A percentile compares a stretch with the other conserved stretches of the same genome.
phyloP scores from a whole-genome alignment of 192 early-diverging fungal species.

The Paraglomus brasilianum region DNA sequence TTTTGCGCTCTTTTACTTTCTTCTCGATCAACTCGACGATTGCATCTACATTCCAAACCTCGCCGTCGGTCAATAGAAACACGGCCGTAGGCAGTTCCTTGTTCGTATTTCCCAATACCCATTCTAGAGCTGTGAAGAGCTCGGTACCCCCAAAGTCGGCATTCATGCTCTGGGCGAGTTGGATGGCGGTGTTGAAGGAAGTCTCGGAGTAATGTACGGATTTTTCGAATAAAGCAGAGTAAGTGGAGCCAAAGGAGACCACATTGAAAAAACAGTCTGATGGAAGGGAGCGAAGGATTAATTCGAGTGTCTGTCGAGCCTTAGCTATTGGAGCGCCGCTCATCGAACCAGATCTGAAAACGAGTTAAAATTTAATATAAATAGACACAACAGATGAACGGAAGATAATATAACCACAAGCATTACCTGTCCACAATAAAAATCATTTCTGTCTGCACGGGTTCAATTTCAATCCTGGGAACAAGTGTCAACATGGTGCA shows the following conservation, averaged over 20 bases:
- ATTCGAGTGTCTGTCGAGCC: slow-evolving; percentile 39
- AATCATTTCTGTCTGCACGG: slow-evolving; percentile 36
- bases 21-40: slow-evolving; percentile 36
- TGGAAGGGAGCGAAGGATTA: slow-evolving; percentile 52
- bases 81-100: slow-evolving; percentile 43
- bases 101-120: slow-evolving; percentile 30
- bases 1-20: slow-evolving; percentile 8
- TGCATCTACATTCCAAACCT: slow-evolving; percentile 47
- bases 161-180: slow-evolving; percentile 34
- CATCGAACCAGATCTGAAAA: slow-evolving; percentile 54
- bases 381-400: slow-evolving; percentile 29
- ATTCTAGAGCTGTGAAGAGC: slow-evolving; percentile 38
- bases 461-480: slow-evolving; percentile 38
- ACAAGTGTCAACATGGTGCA: slow-evolving; percentile 44
- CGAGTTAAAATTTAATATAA: background rate
- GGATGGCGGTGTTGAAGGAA: slow-evolving; percentile 36
- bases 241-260: slow-evolving; percentile 44
- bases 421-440: slow-evolving; percentile 46
- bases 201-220: slow-evolving; percentile 38
- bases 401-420: slow-evolving; percentile 25
- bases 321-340: slow-evolving; percentile 39
- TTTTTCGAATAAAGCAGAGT: slow-evolving; percentile 40
- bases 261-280: slow-evolving; percentile 48
- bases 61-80: slow-evolving; percentile 47
- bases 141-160: slow-evolving; percentile 53